Evolutionary conservation across 2,329 filamentous ascomycete genomes (phyloP), one percentile per base, ranked within the genome.

Genomic region (Rutstroemia sp.): DNA sequence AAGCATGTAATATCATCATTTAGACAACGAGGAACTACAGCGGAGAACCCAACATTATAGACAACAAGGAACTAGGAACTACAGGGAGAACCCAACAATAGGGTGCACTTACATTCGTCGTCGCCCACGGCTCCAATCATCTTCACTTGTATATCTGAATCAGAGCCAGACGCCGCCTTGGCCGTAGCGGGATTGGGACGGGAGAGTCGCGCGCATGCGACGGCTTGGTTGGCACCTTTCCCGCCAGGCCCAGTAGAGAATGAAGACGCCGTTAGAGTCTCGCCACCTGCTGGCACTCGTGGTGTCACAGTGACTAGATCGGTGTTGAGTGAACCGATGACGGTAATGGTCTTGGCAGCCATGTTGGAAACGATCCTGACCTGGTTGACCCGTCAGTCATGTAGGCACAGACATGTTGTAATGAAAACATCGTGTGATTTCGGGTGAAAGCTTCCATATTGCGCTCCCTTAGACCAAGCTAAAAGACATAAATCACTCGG

Each of bases 191-290:
- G 63, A 36, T 75, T 76, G 27, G 77, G 68, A 48, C 87, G 81
- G 1, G 89, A 94, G 51, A 95, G 81, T 61, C 92, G 88, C 51
- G 86, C 88, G 73, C 87, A 91, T 23, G 91, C 90, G 56, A 96
- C 88, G 58, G 91, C 92, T 75, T 97, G 92, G 76, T 97, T 97
- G 59, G 92, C 91, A 61, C 92, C 92, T 75, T 99, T 99, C 57
- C 94, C 92, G 65, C 92, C 94, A 30, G 88, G 86, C 45, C 88
- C 91, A 38, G 86, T 89, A 68, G 80, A 80, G 74, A 95, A 95
- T 19, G 83, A 84, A 62, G 77, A 84, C 48, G 89, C 82, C 2
- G 88, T 92, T 51, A 97, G 79, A 2, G 92, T 97, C 74, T 99
- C 92, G 63, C 92, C 94, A 0, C 87, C 85, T 1, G 79, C 75